A percentile compares a stretch with the other conserved stretches of the same genome.
phyloP scores from a whole-genome alignment of 495 filamentous ascomycete genomes.

The Pyrenula aspistea region DNA sequence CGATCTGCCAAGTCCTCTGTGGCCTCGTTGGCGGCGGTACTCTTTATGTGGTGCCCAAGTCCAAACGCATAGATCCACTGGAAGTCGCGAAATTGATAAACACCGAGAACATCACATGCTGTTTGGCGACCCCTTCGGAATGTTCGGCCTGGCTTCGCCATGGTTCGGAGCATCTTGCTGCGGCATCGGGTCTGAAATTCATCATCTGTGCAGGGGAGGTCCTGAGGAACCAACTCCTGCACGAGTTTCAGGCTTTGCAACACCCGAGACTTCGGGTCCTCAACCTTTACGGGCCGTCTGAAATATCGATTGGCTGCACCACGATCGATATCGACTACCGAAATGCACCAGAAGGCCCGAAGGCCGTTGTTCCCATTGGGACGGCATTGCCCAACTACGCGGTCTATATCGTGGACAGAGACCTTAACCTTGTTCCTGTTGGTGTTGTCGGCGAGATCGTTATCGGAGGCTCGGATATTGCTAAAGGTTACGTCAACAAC shows the following conservation, averaged over 20 bases:
- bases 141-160: conserved; percentile 23
- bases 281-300: conserved; percentile 22
- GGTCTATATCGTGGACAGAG: conserved; percentile 34
- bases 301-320: conserved; percentile 19
- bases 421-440: conserved; percentile 47
- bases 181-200: conserved; percentile 7
- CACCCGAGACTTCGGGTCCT: conserved; percentile 1
- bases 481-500: conserved; percentile 44
- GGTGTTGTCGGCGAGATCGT: conserved; percentile 54
- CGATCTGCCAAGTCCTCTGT: conserved; percentile 19
- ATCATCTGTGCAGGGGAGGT: conserved; percentile 17
- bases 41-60: conserved; percentile 13
- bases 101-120: conserved; percentile 20
- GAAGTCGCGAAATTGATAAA: conserved; percentile 20
- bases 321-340: background rate
- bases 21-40: conserved; percentile 18
- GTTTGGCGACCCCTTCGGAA: conserved; percentile 28
- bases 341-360: background rate
- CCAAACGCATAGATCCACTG: conserved; percentile 17
- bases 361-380: background rate
- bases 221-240: conserved; percentile 2
- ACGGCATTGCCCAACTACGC: conserved; percentile 2
- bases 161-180: conserved; percentile 5
- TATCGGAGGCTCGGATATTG: conserved; percentile 51
- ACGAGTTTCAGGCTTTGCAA: conserved; percentile 3